Base-by-base conservation (phyloP, 2,329 filamentous ascomycete species). In the Fusarium anthophilum region DNA sequence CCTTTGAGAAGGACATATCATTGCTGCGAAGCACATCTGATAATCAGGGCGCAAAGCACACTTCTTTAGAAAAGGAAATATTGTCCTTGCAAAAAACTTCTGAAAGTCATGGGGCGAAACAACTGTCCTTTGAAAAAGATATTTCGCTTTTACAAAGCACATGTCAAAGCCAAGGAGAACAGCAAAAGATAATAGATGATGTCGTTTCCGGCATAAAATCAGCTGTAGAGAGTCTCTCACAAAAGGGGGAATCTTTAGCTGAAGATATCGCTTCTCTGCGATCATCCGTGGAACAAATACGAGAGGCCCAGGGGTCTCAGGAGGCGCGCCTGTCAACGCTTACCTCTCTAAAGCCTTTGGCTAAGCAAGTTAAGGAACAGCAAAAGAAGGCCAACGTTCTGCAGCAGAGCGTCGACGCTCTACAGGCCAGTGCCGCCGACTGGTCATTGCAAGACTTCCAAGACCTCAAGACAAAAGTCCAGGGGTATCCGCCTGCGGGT, bases 301-400 rank as follows among this genome's bases (percentile, higher is more conserved):
- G 45, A 39, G 30, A 55, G n/a, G 37, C 24, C 6, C 53, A 53
- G 9, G 44, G 55, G 43, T 44, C 32, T 14, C 53, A 53, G 9
- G 54, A 59, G 32, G 24, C 10, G 14, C 54, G 59, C 17, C n/a
- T 39, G 44, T 43, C 63, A 24, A 48, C 70, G 17, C 22, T 68
- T 20, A n/a, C 44, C 32, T 56, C 63, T 20, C 35, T 70, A 35
- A 44, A 39, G 15, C 30, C 28, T 14, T 13, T 26, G 24, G 24
- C 56, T 20, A 55, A 63, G 26, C 47, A 62, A 18, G 32, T 63
- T 26, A 55, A 63, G n/a, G 63, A 62, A 18, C 69, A 71, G 17
- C 43, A 67, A 38, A 66, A 57, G 37, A 71, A 45, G 28, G 28
- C 22, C 47, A 28, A 54, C 26, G 13, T 28, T 43, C 32, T 70